These are phyloP conservation scores for Tephrocybe sp. DNA, from an alignment of 768 basidiomycete species.

Conservation along the genomic window DNA sequence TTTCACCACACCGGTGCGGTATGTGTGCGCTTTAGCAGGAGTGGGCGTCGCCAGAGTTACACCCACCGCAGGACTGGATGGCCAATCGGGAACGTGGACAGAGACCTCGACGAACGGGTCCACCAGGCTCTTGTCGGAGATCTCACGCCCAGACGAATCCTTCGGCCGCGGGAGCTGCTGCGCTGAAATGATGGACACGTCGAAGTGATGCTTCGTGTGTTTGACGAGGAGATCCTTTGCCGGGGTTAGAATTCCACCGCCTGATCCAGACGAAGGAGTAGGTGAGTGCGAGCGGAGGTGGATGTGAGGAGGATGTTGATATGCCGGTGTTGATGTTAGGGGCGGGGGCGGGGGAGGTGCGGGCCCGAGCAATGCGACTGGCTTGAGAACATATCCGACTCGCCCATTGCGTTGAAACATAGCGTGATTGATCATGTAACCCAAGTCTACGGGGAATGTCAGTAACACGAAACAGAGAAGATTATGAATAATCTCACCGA, in stretches of 20 bases:
- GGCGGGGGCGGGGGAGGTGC: background rate
- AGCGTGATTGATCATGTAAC: constrained; percentile 91
- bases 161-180: constrained; percentile 86
- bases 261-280: constrained; percentile 5
- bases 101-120: constrained; percentile 76
- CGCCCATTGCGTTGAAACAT: constrained; percentile 94
- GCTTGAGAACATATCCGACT: constrained; percentile 93
- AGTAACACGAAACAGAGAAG: background rate
- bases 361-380: constrained; percentile 64
- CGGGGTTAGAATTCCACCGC: background rate
- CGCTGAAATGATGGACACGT: constrained; percentile 46
- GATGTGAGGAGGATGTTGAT: background rate
- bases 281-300: constrained; percentile 10
- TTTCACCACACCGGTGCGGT: constrained; percentile 68
- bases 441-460: constrained; percentile 59
- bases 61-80: constrained; percentile 16
- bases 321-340: background rate
- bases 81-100: constrained; percentile 78
- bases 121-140: constrained; percentile 51
- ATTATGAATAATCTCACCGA: constrained; percentile 51
- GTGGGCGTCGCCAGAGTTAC: constrained; percentile 16
- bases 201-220: constrained; percentile 61
- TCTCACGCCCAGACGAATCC: constrained; percentile 67
- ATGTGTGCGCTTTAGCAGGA: constrained; percentile 44
- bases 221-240: constrained; percentile 60